phyloP scores from a whole-genome alignment of 306 rosid species.

The Biancaea sappan region DNA sequence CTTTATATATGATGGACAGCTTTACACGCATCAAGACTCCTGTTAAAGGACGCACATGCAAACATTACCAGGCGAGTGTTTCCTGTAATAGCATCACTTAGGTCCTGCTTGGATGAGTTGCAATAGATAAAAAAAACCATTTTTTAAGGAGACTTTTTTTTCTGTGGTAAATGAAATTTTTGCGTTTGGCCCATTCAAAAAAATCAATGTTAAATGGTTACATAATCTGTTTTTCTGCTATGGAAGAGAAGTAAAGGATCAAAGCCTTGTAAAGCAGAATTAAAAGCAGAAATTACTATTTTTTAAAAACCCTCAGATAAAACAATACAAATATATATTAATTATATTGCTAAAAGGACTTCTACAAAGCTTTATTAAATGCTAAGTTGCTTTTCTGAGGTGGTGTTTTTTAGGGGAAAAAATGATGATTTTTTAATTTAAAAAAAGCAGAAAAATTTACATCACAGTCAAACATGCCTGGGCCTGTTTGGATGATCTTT shows the following conservation, averaged over 20 bases:
- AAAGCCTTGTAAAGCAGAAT: neutral
- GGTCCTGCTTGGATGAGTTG: neutral
- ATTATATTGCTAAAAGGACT: neutral
- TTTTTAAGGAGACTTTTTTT: neutral
- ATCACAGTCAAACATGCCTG: neutral
- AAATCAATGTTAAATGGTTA: neutral
- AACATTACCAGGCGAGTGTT: slow-evolving; percentile 79
- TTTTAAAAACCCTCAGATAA: neutral
- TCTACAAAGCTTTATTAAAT: neutral
- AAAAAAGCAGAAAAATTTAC: neutral
- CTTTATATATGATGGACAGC: slow-evolving; percentile 54
- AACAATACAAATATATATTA: neutral
- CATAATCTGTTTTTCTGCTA: neutral
- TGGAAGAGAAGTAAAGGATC: neutral
- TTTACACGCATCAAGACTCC: slow-evolving; percentile 74
- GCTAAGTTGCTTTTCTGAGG: neutral
- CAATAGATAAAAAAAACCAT: neutral
- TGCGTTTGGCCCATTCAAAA: neutral
- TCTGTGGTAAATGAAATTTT: neutral
- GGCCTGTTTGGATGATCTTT: neutral
- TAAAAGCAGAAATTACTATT: neutral
- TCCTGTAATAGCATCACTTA: slow-evolving; percentile 29
- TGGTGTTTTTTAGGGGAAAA: neutral
- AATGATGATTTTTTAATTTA: neutral
- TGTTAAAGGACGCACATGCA: slow-evolving; percentile 87